Conservation (phyloP, 768 basidiomycete species). For the Hemileccinum impolitum region DNA sequence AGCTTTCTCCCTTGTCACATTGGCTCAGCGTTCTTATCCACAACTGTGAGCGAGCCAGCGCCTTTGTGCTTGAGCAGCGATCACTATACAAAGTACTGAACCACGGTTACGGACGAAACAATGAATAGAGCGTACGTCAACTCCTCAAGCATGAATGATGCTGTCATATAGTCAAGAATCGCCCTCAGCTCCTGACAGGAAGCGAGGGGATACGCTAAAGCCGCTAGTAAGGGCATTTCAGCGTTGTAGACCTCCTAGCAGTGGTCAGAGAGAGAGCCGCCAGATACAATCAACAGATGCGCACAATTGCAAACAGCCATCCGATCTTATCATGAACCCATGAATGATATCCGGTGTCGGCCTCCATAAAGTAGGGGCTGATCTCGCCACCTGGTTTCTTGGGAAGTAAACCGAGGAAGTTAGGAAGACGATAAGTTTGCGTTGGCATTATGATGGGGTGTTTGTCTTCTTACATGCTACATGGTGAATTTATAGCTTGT, state of each 20-base stretch:
- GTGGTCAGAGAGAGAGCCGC: neutral
- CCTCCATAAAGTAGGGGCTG: slow-evolving; percentile 23
- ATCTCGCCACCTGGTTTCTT: slow-evolving; percentile 28
- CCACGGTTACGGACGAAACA: neutral
- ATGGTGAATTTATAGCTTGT: slow-evolving; percentile 16
- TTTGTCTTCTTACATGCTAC: neutral
- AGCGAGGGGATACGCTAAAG: slow-evolving; percentile 23
- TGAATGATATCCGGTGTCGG: slow-evolving; percentile 17
- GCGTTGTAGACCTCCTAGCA: slow-evolving; percentile 25
- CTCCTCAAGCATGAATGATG: slow-evolving; percentile 31
- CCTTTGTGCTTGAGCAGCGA: slow-evolving; percentile 21
- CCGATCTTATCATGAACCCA: slow-evolving; percentile 24
- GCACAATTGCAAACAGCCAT: slow-evolving; percentile 21
- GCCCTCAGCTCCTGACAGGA: slow-evolving; percentile 18
- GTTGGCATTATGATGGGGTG: slow-evolving; percentile 10
- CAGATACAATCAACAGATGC: neutral
- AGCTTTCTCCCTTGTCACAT: slow-evolving; percentile 12
- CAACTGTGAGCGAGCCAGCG: slow-evolving; percentile 13
- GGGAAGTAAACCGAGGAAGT: slow-evolving; percentile 22
- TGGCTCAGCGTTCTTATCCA: slow-evolving; percentile 25
- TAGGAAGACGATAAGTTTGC: slow-evolving; percentile 23
- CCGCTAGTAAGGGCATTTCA: slow-evolving; percentile 26
- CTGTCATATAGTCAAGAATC: slow-evolving; percentile 28
- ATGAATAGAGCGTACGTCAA: slow-evolving; percentile 19
- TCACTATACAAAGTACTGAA: slow-evolving; percentile 15